Percentiles rank a stretch among this genome's conserved stretches.
Evolutionary conservation across 352 stramenopile species (phyloP).

Genomic region (Lagenidium giganteum): DNA sequence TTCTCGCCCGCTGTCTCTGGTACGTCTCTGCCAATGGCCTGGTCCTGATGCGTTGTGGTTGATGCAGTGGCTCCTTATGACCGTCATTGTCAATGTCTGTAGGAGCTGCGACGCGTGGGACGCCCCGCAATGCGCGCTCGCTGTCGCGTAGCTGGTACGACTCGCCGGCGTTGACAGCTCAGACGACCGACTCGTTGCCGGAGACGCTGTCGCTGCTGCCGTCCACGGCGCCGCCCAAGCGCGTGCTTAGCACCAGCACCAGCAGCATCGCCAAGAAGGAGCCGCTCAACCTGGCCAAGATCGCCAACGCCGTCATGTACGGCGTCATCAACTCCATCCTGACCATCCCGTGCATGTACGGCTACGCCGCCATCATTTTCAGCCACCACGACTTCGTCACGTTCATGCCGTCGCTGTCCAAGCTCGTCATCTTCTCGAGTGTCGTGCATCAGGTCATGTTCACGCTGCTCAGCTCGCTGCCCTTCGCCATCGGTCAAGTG

Average conservation of each 20-base stretch:
- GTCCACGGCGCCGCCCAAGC: not conserved
- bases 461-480: conserved; percentile 87
- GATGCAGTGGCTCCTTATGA: too few relatives aligned
- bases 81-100: too few relatives aligned
- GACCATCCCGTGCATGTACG: conserved; percentile 92
- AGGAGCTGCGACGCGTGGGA: too few relatives aligned
- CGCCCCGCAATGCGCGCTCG: too few relatives aligned
- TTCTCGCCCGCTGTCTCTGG: too few relatives aligned
- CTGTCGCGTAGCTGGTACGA: too few relatives aligned
- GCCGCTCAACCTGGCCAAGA: conserved; percentile 19
- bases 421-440: conserved; percentile 96
- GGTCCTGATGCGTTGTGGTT: too few relatives aligned
- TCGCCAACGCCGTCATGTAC: conserved; percentile 77
- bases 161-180: too few relatives aligned
- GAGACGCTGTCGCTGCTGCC: conserved; percentile 3
- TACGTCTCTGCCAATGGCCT: too few relatives aligned
- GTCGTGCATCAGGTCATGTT: conserved; percentile 93
- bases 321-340: conserved; percentile 93
- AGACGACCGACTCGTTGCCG: too few relatives aligned
- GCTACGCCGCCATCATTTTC: conserved; percentile 96
- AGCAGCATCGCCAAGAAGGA: not conserved
- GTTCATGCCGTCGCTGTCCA: conserved; percentile 90
- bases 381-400: conserved; percentile 82
- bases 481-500: conserved; percentile 97
- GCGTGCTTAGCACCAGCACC: not conserved